Base-by-base conservation (phyloP, 352 stramenopile genomes). In the Globisporangium splendens region DNA sequence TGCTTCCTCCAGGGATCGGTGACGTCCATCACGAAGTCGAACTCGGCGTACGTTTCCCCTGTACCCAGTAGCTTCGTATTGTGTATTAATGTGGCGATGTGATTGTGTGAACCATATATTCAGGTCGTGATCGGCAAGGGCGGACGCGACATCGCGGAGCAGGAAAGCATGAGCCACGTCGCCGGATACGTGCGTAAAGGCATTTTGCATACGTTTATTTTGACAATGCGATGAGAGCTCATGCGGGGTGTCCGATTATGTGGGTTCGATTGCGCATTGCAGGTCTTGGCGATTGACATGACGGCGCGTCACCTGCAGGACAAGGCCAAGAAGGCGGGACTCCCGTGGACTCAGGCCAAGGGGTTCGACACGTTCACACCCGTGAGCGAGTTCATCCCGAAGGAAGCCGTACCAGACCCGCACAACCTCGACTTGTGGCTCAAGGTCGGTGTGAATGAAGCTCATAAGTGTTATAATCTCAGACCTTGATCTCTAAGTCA, bases 11-110 rank as follows among this genome's bases (percentile, higher is more conserved):
- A 14, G 80, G 73, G 17, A 88, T 91, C 31, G 83, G 82, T 8
- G 74, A 82, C 24, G 81, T 95, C 48, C 85, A 95, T 46, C 81
- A 95, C 67, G 85, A 95, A 73, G 83, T 95, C 35, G 85, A 95
- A 48, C 75, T 95, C 17, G 85, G 81, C 22, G 78, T 89, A 62
- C 24, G 73, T 72, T 12, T 1, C n/a, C n/a, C n/a, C n/a, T n/a
- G n/a, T 4, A 10, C 8, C 5, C 28, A 35, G 28, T 8, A 0
- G 28, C 28, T 35, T 10, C 10, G 28, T 18, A 21, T 0, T 17
- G 2, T 21, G 3, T 15, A 17, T 1, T 2, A 46, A 21, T n/a
- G 21, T 12, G 17, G 17, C 43, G 14, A 35, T 31, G 17, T 20
- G 28, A 35, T 8, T 38, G 18, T 24, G 33, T 51, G 21, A 33